Evolutionary conservation across 768 basidiomycete species (phyloP).

Genomic region (Trametes cubensis): DNA sequence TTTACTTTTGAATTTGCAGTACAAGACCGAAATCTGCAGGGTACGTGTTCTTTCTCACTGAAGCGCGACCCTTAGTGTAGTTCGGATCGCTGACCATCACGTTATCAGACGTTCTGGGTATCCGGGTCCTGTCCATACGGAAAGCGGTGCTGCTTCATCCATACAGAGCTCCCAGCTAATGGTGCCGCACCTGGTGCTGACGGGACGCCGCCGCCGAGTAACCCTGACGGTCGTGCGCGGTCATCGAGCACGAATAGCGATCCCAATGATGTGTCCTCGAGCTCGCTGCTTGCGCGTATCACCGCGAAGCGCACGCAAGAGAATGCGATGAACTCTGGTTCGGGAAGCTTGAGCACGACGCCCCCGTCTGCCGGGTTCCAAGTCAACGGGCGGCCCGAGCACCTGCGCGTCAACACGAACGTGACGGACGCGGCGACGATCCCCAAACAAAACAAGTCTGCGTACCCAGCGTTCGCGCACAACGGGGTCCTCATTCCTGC

Average conservation of each 20-base stretch:
- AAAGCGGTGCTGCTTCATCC: conserved; percentile 92
- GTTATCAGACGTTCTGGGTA: conserved; percentile 82
- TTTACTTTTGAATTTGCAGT: conserved; percentile 46
- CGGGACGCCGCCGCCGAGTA: conserved; percentile 50
- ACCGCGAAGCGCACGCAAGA: conserved; percentile 65
- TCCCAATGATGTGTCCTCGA: conserved; percentile 64
- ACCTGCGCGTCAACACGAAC: conserved; percentile 75
- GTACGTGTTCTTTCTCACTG: conserved; percentile 45
- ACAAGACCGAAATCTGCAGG: conserved; percentile 93
- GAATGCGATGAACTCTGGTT: conserved; percentile 35
- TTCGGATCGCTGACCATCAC: conserved; percentile 3
- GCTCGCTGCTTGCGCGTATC: conserved; percentile 79
- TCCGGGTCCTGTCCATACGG: conserved; percentile 93
- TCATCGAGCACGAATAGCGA: conserved; percentile 80
- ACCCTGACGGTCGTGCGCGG: conserved; percentile 58
- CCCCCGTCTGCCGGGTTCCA: conserved; percentile 47
- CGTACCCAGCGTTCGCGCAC: conserved; percentile 64
- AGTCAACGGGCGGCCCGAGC: conserved; percentile 57
- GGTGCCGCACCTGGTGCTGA: conserved; percentile 58
- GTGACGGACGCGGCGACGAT: conserved; percentile 54
- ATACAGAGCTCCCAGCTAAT: conserved; percentile 78
- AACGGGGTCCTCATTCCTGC: conserved; percentile 61
- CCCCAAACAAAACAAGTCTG: conserved; percentile 82
- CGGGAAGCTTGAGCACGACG: conserved; percentile 41
- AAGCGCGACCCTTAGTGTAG: background rate